phyloP scores from a whole-genome alignment of 257 asterid genomes.

The Ajuga chamaepitys region DNA sequence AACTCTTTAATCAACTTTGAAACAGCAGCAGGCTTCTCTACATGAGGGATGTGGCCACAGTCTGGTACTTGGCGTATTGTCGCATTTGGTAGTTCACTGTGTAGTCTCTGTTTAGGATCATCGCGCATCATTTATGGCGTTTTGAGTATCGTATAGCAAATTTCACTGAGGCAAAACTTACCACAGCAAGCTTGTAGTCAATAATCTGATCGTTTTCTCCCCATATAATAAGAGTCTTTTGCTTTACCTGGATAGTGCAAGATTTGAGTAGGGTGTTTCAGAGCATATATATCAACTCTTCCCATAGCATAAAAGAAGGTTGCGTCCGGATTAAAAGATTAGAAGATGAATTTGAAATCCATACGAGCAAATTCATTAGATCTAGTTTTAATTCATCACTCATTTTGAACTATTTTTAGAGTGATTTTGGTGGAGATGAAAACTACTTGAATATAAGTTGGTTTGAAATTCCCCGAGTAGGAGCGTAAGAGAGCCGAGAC shows the following conservation, averaged over 20 bases:
- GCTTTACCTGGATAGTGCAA: slow-evolving; percentile 55
- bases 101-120: slow-evolving; percentile 56
- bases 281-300: neutral
- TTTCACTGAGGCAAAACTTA: slow-evolving; percentile 25
- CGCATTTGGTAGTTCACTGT: slow-evolving; percentile 71
- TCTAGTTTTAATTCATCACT: neutral
- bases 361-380: neutral
- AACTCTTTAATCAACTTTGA: slow-evolving; percentile 57
- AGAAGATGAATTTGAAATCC: neutral
- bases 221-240: slow-evolving; percentile 81
- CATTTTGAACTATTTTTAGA: too few relatives aligned
- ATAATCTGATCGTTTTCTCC: slow-evolving; percentile 90
- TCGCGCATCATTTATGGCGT: neutral
- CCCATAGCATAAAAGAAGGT: neutral
- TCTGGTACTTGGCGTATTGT: slow-evolving; percentile 60
- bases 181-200: slow-evolving; percentile 76
- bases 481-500: too few relatives aligned
- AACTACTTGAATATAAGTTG: too few relatives aligned
- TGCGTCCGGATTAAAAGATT: neutral
- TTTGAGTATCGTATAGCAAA: neutral
- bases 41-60: slow-evolving; percentile 93
- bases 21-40: slow-evolving; percentile 75
- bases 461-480: too few relatives aligned
- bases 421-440: too few relatives aligned
- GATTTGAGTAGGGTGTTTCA: neutral